A percentile compares a stretch with the other conserved stretches of the same genome.
Conservation (phyloP, 768 basidiomycete genomes). For the Suillus cothurnatus region DNA sequence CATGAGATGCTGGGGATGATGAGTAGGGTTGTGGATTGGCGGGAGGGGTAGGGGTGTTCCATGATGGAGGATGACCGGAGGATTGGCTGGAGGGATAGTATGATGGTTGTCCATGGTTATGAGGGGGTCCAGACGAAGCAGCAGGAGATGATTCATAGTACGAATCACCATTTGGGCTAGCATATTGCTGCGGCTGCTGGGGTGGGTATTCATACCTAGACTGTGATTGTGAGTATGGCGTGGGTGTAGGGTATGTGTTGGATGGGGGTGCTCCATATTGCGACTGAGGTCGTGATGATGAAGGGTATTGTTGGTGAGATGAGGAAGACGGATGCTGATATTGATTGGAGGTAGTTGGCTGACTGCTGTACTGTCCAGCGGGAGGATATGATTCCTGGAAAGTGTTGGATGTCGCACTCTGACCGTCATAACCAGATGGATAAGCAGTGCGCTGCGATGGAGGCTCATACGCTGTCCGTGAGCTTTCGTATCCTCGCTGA, state of each 20-base stretch:
- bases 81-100: constrained; percentile 33
- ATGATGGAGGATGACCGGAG: constrained; percentile 21
- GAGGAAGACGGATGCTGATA: constrained; percentile 22
- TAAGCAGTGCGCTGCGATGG: constrained; percentile 26
- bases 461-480: constrained; percentile 26
- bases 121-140: constrained; percentile 16
- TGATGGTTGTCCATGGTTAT: constrained; percentile 14
- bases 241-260: constrained; percentile 22
- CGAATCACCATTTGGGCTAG: constrained; percentile 15
- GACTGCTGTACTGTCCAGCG: constrained; percentile 18
- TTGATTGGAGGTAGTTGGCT: constrained; percentile 24
- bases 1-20: constrained; percentile 1
- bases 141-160: constrained; percentile 30
- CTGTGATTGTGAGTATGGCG: constrained; percentile 27
- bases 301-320: constrained; percentile 25
- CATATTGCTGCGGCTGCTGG: constrained; percentile 27
- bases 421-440: constrained; percentile 26
- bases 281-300: constrained; percentile 30
- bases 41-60: constrained; percentile 17
- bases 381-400: constrained; percentile 28
- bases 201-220: constrained; percentile 25
- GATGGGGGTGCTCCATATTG: constrained; percentile 12
- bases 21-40: constrained; percentile 5
- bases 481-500: constrained; percentile 34
- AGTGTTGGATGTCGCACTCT: constrained; percentile 14